A percentile compares a stretch with the other conserved stretches of the same genome.
Evolutionary conservation across 2,329 filamentous ascomycete species (phyloP).

Genomic region (Colletotrichum filicis): DNA sequence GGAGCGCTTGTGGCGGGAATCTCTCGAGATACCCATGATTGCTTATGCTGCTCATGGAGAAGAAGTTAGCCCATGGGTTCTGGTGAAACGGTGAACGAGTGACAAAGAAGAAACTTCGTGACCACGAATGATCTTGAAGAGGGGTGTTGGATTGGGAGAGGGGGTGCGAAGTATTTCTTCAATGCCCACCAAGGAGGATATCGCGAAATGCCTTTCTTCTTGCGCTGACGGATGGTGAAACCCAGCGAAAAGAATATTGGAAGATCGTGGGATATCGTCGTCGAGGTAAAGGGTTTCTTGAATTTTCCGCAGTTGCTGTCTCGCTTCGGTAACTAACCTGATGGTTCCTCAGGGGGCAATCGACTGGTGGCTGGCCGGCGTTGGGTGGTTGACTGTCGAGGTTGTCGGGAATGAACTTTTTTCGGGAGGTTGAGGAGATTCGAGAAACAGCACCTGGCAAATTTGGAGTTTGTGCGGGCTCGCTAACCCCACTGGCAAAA

Average conservation of each 20-base stretch:
- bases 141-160: neutral
- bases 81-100: neutral
- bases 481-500: constrained; percentile 29
- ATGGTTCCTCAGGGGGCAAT: constrained; percentile 34
- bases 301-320: neutral
- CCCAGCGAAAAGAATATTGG: constrained; percentile 8
- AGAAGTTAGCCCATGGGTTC: constrained; percentile 38
- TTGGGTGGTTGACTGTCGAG: constrained; percentile 34
- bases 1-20: constrained; percentile 99
- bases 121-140: neutral
- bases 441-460: constrained; percentile 2
- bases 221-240: neutral
- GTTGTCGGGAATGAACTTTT: constrained; percentile 33
- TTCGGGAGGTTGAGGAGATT: neutral
- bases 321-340: constrained; percentile 31
- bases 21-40: constrained; percentile 99
- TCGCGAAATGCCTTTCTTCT: constrained; percentile 21
- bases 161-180: neutral
- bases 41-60: constrained; percentile 68
- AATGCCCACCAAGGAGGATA: constrained; percentile 15
- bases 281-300: neutral
- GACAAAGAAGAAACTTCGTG: neutral
- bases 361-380: constrained; percentile 30
- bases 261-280: constrained; percentile 9
- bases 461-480: constrained; percentile 33